Percentiles rank a stretch among this genome's conserved stretches.
Conservation (phyloP, 345 rosid genomes). For the Dipteronia dyeriana region DNA sequence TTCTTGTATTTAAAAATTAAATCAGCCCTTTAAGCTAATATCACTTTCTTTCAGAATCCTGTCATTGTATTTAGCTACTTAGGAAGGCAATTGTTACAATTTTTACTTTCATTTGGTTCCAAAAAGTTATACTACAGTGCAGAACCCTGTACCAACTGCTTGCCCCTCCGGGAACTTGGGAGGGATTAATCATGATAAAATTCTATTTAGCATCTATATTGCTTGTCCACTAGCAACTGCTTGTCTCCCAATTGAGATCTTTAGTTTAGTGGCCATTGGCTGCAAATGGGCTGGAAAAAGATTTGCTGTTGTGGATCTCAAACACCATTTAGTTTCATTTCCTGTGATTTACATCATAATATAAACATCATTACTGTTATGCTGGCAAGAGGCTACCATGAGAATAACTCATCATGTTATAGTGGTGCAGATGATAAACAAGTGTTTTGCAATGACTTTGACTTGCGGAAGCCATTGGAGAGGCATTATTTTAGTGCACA, state of each 20-base stretch:
- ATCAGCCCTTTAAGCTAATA: not conserved
- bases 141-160: not conserved
- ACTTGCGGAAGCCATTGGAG: constrained; percentile 90
- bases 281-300: not conserved
- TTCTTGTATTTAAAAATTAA: not conserved
- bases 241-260: not conserved
- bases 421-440: constrained; percentile 60
- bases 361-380: not conserved
- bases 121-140: not conserved
- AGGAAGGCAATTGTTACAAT: not conserved
- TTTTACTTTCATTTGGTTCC: not conserved
- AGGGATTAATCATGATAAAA: not conserved
- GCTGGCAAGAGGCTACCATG: not conserved
- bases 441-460: constrained; percentile 79
- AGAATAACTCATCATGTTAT: constrained; percentile 8
- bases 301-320: not conserved
- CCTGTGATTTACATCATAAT: not conserved
- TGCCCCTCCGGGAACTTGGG: not conserved
- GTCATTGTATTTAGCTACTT: not conserved
- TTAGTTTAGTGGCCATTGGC: not conserved
- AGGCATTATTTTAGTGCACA: constrained; percentile 61
- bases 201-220: not conserved
- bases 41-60: not conserved
- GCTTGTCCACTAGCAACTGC: not conserved
- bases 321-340: not conserved